Evolutionary conservation across 179 eudicot genomes (phyloP), one percentile per base, ranked within the genome.

Genomic region (Gypsophila paniculata): DNA sequence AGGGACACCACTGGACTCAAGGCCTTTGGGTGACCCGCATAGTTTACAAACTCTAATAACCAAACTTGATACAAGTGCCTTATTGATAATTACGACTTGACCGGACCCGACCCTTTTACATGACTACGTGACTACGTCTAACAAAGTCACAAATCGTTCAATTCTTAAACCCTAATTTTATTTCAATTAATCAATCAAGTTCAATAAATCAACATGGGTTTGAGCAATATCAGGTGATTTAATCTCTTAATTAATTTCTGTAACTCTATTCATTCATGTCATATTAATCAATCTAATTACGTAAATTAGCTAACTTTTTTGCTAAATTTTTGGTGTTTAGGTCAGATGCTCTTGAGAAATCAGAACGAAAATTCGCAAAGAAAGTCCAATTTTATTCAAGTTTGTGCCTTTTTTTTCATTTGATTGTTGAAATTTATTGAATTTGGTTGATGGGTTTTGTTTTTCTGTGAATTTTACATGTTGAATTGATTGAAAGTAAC

Each of bases 341-440:
- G 77, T 63, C 77, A 14, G 83, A 85, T 32, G 75, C 80, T 0
- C 42, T 81, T 6, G 72, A 81, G 34, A 84, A 78, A 39, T 86
- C 88, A 0, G 97, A 91, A 11, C 82, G 80, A 13, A 91, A 90
- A 74, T 90, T 90, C 59, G 93, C 82, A 11, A 91, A 90, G 85
- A 91, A 88, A 68, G 59, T 90, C 34, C 78, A 88, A 49, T 91
- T 91, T 71, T 91, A 90, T 71, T 69, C 88, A n/a, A 85, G 97
- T 86, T 69, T 80, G 91, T 74, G 32, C 29, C 34, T 53, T 69
- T 49, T 64, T 52, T 67, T n/a, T 6, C 25, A 4, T 60, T 44
- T 52, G 18, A 18, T 11, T 13, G 63, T 3, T 51, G 9, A 29
- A 55, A 60, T 13, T 60, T 12, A 4, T 3, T 1, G 34, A 0